Base-by-base conservation (phyloP, 2,329 filamentous ascomycete genomes). In the Nannizzia gypsea region DNA sequence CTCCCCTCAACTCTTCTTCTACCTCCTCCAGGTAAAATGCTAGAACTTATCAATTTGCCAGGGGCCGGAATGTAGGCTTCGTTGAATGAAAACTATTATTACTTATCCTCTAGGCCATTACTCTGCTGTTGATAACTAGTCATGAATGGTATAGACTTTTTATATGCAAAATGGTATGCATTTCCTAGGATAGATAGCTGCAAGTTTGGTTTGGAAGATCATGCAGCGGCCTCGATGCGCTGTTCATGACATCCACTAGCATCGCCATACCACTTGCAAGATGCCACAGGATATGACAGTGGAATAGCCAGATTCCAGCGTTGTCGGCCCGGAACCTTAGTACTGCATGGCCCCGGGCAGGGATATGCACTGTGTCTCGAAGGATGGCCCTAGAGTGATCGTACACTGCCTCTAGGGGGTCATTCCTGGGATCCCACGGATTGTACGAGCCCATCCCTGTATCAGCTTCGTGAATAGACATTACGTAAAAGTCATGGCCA, bases 281-380 rank as follows among this genome's bases (percentile, higher is more conserved):
- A 66, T 86, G 83, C 82, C 80, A 83, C 64, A 82, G 78, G 57
- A 83, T 80, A 69, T 83, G 81, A 69, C 81, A 83, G 68, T 83
- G 81, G 70, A 83, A 78, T 44, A 82, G 67, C 71, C 78, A 83
- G 34, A 80, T 73, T 17, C 80, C 80, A 0, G 80, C 80, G 65
- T 82, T 82, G 65, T 83, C 76, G 0, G 77, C 73, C 58, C 73
- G 63, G 64, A 80, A 81, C 0, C 75, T 79, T 4, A 83, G 66
- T 2, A 77, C 76, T 5, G 82, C 65, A 66, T 78, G 77, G 0
- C 80, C 80, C 2, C 68, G 67, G 1, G 66, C 66, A 0, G 76
- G 76, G 0, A 82, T 64, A 57, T 63, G 61, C 13, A 65, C 61
- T 6, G 64, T 65, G 42, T 65, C 64, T 13, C 64, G 56, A 8